phyloP scores from a whole-genome alignment of 345 rosid genomes.

The Lagerstroemia speciosa region DNA sequence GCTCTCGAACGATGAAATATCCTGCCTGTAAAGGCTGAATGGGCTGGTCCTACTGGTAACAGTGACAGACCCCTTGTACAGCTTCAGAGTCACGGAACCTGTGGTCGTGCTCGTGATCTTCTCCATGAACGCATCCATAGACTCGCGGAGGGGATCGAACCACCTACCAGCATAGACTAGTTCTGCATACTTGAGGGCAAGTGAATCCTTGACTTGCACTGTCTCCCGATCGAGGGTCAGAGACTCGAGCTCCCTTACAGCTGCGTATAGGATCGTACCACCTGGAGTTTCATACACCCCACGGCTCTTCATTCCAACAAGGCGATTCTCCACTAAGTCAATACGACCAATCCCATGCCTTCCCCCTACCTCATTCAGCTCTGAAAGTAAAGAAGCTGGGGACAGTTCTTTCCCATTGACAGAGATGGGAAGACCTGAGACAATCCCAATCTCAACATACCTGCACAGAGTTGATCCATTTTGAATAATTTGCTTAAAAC shows the following conservation, averaged over 20 bases:
- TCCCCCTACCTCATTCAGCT: conserved; percentile 72
- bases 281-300: conserved; percentile 99
- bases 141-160: conserved; percentile 80
- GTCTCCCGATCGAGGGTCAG: conserved; percentile 79
- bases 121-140: conserved; percentile 86
- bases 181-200: conserved; percentile 85
- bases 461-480: conserved; percentile 20
- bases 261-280: conserved; percentile 79
- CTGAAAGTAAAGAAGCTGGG: conserved; percentile 66
- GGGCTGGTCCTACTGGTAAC: conserved; percentile 65
- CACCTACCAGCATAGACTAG: conserved; percentile 92
- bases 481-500: neutral
- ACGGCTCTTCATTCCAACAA: conserved; percentile 93
- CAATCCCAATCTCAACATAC: conserved; percentile 62
- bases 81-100: conserved; percentile 16
- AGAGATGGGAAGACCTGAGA: conserved; percentile 65
- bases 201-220: conserved; percentile 63
- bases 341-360: conserved; percentile 78
- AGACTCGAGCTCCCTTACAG: conserved; percentile 72
- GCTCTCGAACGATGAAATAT: conserved; percentile 79
- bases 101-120: conserved; percentile 66
- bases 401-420: conserved; percentile 56
- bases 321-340: conserved; percentile 90
- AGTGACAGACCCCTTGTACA: conserved; percentile 5
- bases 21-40: conserved; percentile 71